Evolutionary conservation across 2,329 filamentous ascomycete genomes (phyloP).

Genomic region (Epichloe aotearoae): DNA sequence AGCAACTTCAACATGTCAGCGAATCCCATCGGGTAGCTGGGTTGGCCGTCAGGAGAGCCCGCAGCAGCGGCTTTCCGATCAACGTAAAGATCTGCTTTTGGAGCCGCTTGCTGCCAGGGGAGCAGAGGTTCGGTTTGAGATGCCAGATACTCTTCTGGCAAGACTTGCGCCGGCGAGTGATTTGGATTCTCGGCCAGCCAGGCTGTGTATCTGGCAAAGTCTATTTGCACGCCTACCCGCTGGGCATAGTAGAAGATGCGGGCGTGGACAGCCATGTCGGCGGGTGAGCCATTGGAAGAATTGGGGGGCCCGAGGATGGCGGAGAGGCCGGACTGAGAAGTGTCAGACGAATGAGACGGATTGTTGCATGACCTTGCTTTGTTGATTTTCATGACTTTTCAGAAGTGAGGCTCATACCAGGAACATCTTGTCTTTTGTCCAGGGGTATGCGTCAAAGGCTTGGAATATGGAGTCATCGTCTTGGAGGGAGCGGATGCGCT

Average conservation of each 20-base stretch:
- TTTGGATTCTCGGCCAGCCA: conserved; percentile 37
- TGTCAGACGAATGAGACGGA: background rate
- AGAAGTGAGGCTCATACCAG: conserved; percentile 32
- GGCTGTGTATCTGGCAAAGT: conserved; percentile 53
- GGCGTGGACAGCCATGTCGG: conserved; percentile 49
- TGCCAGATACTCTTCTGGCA: conserved; percentile 21
- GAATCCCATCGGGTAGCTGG: conserved; percentile 71
- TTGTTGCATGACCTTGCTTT: background rate
- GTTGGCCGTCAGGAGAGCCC: conserved; percentile 27
- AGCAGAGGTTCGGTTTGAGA: conserved; percentile 9
- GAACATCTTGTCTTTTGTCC: conserved; percentile 55
- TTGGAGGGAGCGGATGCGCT: conserved; percentile 26
- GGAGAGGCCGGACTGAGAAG: conserved; percentile 39
- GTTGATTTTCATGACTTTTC: background rate
- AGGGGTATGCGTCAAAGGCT: conserved; percentile 53
- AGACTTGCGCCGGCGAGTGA: conserved; percentile 21
- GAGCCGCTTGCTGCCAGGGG: conserved; percentile 37
- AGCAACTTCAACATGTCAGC: conserved; percentile 78
- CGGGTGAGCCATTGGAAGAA: conserved; percentile 34
- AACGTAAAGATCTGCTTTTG: conserved; percentile 32
- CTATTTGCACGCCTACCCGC: conserved; percentile 38
- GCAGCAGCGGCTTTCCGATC: conserved; percentile 21
- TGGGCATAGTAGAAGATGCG: conserved; percentile 53
- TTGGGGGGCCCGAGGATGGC: conserved; percentile 48
- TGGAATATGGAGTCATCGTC: conserved; percentile 35